These are phyloP conservation scores for Pleurotus citrinopileatus DNA, from an alignment of 768 basidiomycete species.

Conservation along the genomic window DNA sequence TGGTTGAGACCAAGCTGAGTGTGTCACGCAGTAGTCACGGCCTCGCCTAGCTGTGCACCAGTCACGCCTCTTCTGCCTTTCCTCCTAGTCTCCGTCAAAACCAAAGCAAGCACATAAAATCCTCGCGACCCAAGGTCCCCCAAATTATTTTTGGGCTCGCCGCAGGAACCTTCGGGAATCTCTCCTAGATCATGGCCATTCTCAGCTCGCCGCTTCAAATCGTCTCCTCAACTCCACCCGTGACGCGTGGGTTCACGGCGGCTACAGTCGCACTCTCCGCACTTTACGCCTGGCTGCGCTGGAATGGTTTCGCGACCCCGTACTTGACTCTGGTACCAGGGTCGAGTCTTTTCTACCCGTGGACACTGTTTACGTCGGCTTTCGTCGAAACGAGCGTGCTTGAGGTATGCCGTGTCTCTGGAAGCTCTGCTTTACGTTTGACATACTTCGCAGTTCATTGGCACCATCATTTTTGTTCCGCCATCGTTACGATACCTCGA, in stretches of 20 bases:
- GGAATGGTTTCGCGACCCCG: conserved; percentile 47
- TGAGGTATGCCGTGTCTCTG: conserved; percentile 60
- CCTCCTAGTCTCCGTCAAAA: background rate
- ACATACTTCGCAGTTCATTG: conserved; percentile 56
- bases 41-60: background rate
- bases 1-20: conserved; percentile 13
- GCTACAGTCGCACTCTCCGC: conserved; percentile 57
- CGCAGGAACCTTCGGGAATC: conserved; percentile 13
- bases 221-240: conserved; percentile 71
- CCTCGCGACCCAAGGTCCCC: background rate
- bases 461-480: conserved; percentile 75
- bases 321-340: conserved; percentile 85
- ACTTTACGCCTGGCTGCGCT: conserved; percentile 64
- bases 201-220: conserved; percentile 70
- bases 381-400: conserved; percentile 81
- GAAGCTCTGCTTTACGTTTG: conserved; percentile 12
- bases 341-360: conserved; percentile 78
- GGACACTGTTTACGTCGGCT: conserved; percentile 89
- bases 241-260: conserved; percentile 70
- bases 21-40: conserved; percentile 10
- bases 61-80: background rate
- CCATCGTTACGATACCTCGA: conserved; percentile 89
- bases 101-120: background rate
- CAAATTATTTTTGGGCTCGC: conserved; percentile 3
- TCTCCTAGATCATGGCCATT: conserved; percentile 58